Evolutionary conservation across 2,329 filamentous ascomycete species (phyloP), one percentile per base, ranked within the genome.

Genomic region (Metarhizium album): DNA sequence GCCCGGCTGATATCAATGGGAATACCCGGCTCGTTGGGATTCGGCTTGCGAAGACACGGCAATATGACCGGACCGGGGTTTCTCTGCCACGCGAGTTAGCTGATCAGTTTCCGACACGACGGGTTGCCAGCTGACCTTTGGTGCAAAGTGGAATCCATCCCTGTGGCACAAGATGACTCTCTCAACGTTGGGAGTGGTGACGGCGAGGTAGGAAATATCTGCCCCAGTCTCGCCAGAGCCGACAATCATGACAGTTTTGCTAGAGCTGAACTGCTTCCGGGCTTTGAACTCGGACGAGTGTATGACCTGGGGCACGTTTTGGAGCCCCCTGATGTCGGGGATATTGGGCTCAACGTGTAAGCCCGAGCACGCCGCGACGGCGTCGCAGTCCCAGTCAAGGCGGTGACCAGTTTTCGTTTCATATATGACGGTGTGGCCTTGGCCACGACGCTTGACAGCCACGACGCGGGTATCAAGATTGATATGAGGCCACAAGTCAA

Each of bases 141-240:
- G 68, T 5, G 66, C 69, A 45, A 64, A 64, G 35, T 68, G 63
- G 42, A 70, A 70, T 13, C 71, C 71, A 50, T 69, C 63, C n/a
- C 68, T 63, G 50, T 73, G 70, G 48, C 67, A 71, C 16, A 74
- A 31, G 2, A 70, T 59, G 3, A 73, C 70, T 20, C 63, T 60
- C 40, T 65, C 64, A 1, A 70, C 52, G 7, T 14, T 67, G 1
- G 62, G 58, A 1, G 69, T 67, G 0, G 68, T 74, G 3, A 72
- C 61, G 2, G 71, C 70, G 14, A 74, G 61, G 40, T 72, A 59
- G 1, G 64, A 63, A 20, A 74, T 54, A 43, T 74, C 71, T 48
- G 70, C 67, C 2, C 64, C 70, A 0, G 71, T 74, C 57, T 74
- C 72, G 7, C 72, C 70, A 13, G 60, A 64, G 3, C 71, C 72